A percentile compares a stretch with the other conserved stretches of the same genome.
These are phyloP conservation scores for Penicillium ucsense DNA, from an alignment of 495 filamentous ascomycete species.

Conservation along the genomic window DNA sequence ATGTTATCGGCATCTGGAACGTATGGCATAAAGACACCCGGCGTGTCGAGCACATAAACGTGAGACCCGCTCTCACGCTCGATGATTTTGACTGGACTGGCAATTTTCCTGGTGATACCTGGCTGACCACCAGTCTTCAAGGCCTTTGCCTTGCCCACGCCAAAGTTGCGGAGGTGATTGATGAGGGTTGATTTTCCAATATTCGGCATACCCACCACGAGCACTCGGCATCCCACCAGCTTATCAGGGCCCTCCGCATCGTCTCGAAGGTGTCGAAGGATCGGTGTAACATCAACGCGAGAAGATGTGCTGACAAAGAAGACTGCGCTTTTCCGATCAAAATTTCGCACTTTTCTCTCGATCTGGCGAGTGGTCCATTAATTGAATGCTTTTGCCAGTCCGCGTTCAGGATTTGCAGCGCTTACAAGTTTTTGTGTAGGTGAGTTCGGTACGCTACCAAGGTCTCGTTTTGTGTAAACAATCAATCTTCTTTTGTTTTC, in stretches of 20 bases:
- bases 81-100: conserved; percentile 72
- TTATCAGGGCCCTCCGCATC: conserved; percentile 37
- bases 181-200: conserved; percentile 84
- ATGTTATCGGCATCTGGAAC: conserved; percentile 76
- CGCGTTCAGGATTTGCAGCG: neutral
- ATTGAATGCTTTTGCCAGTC: neutral
- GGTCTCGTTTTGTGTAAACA: conserved; percentile 85
- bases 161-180: conserved; percentile 66
- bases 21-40: conserved; percentile 89
- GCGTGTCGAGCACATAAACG: conserved; percentile 64
- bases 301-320: conserved; percentile 54
- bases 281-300: conserved; percentile 36
- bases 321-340: conserved; percentile 48
- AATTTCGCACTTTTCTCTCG: conserved; percentile 42
- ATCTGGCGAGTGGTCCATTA: conserved; percentile 10
- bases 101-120: conserved; percentile 80
- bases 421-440: conserved; percentile 20
- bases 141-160: conserved; percentile 64
- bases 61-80: conserved; percentile 40
- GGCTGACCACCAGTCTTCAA: conserved; percentile 77
- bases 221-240: conserved; percentile 61
- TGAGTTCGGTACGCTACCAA: conserved; percentile 41
- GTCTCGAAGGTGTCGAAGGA: conserved; percentile 48
- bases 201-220: conserved; percentile 97
- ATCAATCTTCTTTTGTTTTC: conserved; percentile 61